Base-by-base conservation (phyloP, 257 asterid species). In the Parsonsia alboflavescens region DNA sequence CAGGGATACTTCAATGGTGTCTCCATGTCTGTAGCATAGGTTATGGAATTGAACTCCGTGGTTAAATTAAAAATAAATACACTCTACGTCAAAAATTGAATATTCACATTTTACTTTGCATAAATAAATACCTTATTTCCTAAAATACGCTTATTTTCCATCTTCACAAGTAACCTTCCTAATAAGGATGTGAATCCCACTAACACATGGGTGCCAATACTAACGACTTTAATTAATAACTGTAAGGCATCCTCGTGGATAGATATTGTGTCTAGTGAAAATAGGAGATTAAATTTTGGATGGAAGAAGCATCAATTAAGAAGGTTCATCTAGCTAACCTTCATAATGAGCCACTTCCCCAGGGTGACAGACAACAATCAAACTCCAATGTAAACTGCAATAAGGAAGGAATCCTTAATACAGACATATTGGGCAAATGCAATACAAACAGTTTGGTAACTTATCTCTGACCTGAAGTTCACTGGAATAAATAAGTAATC, bases 361-460 rank as follows among this genome's bases (percentile, higher is more conserved):
- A 71, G 93, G 98, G 87, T 95, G 92, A 79, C 99, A 95, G 68
- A 95, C 77, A 66, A 95, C 80, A 70, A 95, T 80, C 92, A 95
- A 87, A 87, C 99, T 95, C 99, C 99, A 95, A 87, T 95, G 99
- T 75, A 89, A 85, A 78, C 99, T 95, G 88, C 58, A 76, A 80
- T 62, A 72, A 70, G 72, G 44, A 52, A 58, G 61, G 50, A 68
- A 75, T 21, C 63, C 65, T 70, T 80, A 68, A 79, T 71, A 83
- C 78, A 77, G 62, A 77, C 74, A 74, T 28, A 16, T 13, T 74
- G 70, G 48, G 21, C 61, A 70, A n/a, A 57, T 33, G 52, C 77
- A 33, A 73, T 33, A 42, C 39, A 70, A 62, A 71, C 10, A 22
- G 76, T 62, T 68, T 61, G 46, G 73, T 41, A 46, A 82, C 58